These are phyloP conservation scores for Fusarium mexicanum DNA, from an alignment of 2,329 filamentous ascomycete species.

Conservation along the genomic window DNA sequence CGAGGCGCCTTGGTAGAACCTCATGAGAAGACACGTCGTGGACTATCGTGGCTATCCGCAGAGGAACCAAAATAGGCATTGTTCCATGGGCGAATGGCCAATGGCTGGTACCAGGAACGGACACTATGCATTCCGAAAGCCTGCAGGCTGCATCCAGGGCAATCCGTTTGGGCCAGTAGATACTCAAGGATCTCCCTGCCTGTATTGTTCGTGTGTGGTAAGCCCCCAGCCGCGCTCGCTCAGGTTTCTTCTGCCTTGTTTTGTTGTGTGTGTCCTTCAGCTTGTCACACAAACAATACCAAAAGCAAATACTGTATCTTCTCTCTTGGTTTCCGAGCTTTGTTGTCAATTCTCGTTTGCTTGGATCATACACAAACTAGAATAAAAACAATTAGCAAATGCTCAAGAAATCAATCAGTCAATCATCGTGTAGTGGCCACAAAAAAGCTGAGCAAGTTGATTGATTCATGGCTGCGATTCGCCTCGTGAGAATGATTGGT, in stretches of 20 bases:
- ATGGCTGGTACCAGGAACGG: neutral
- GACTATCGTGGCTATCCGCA: neutral
- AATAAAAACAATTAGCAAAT: neutral
- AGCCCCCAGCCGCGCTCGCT: neutral
- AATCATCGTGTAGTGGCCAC: neutral
- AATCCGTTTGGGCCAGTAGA: conserved; percentile 4
- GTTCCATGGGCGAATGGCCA: neutral
- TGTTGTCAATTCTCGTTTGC: neutral
- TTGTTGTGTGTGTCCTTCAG: neutral
- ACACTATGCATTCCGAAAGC: conserved; percentile 8
- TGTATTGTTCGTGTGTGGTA: neutral
- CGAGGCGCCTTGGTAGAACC: conserved; percentile 1
- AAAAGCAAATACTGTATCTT: neutral
- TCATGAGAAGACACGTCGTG: conserved; percentile 16
- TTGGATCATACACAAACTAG: neutral
- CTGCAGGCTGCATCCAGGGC: conserved; percentile 5
- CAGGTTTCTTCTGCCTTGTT: neutral
- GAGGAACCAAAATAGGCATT: neutral
- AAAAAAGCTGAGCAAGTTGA: neutral
- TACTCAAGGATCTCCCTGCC: conserved; percentile 5
- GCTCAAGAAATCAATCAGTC: neutral
- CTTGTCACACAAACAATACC: conserved; percentile 2
- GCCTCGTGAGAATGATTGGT: conserved; percentile 26
- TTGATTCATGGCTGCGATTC: neutral
- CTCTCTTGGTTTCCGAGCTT: neutral